Conservation (phyloP, 257 asterid species). For the Nicotiana tomentosiformis region DNA sequence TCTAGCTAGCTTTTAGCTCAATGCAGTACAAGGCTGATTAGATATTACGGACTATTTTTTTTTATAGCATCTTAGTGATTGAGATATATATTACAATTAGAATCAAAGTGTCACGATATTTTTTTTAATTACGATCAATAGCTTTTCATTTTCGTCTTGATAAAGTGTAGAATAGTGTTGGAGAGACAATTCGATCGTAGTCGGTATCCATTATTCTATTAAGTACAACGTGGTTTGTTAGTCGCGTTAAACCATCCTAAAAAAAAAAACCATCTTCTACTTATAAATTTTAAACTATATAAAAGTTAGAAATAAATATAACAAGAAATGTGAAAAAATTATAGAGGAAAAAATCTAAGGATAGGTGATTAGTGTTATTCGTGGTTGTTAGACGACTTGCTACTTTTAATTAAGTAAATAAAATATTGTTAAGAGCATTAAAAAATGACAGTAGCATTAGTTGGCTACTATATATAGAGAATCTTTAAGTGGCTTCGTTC, state of each 20-base stretch:
- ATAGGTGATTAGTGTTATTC: background rate
- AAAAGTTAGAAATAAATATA: background rate
- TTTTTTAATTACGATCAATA: too few species aligned
- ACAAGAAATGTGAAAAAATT: background rate
- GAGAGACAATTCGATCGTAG: background rate
- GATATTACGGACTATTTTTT: background rate
- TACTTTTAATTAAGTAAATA: background rate
- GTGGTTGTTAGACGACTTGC: background rate
- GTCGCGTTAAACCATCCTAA: background rate
- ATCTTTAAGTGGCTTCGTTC: conserved; percentile 6
- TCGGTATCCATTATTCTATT: background rate
- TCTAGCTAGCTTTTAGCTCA: background rate
- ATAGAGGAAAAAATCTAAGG: background rate
- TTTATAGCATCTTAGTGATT: too few species aligned
- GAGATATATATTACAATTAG: too few species aligned
- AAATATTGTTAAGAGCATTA: background rate
- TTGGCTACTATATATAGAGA: background rate
- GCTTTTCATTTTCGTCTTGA: background rate
- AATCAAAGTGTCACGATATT: too few species aligned
- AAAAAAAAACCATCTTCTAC: background rate
- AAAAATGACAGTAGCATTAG: background rate
- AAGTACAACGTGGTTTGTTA: too few species aligned
- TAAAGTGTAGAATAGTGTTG: background rate
- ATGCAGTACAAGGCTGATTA: conserved; percentile 2
- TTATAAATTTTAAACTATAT: background rate